These are phyloP conservation scores for Biscogniauxia mediterranea DNA, from an alignment of 2,329 filamentous ascomycete genomes.

Conservation along the genomic window DNA sequence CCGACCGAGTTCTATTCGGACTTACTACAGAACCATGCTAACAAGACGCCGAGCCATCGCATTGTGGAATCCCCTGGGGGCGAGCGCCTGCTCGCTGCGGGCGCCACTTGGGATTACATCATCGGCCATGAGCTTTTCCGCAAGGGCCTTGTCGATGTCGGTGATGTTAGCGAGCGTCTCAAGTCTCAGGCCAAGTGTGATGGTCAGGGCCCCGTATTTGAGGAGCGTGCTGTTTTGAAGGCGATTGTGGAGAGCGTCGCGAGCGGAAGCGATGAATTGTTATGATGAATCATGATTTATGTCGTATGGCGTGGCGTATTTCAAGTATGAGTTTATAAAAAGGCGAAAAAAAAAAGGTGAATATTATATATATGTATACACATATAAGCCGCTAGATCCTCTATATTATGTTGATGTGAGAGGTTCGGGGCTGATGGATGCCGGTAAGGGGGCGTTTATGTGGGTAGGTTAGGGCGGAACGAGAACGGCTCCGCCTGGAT, in stretches of 20 bases:
- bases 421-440: background rate
- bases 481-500: background rate
- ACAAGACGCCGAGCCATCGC: slow-evolving; percentile 66
- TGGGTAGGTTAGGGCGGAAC: background rate
- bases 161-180: slow-evolving; percentile 74
- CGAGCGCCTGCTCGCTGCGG: slow-evolving; percentile 68
- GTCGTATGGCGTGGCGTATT: background rate
- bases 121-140: slow-evolving; percentile 76
- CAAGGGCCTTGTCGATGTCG: slow-evolving; percentile 76
- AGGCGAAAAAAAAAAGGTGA: background rate
- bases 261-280: slow-evolving; percentile 74
- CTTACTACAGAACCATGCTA: slow-evolving; percentile 58
- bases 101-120: slow-evolving; percentile 87
- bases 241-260: slow-evolving; percentile 79
- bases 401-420: background rate
- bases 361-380: background rate
- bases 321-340: background rate
- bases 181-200: slow-evolving; percentile 77
- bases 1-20: slow-evolving; percentile 71
- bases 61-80: slow-evolving; percentile 65
- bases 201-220: slow-evolving; percentile 84
- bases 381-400: background rate
- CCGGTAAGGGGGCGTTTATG: background rate
- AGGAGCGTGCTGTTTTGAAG: slow-evolving; percentile 67
- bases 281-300: slow-evolving; percentile 40